These are phyloP conservation scores for Dactylonectria estremocensis DNA, from an alignment of 2,329 filamentous ascomycete genomes.

Conservation along the genomic window DNA sequence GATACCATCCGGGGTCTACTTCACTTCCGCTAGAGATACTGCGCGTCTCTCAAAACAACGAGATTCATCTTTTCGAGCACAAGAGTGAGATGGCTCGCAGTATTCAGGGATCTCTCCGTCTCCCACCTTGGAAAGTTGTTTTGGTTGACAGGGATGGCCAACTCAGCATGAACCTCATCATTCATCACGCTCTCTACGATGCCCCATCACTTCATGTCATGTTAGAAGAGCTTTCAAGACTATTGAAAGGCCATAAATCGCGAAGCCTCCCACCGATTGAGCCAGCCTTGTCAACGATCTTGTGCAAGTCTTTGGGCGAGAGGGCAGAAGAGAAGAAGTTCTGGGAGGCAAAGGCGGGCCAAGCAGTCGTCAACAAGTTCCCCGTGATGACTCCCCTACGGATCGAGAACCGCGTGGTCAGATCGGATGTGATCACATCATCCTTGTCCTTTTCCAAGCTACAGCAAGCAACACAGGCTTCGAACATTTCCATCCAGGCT, in stretches of 20 bases:
- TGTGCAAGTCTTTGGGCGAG: slow-evolving; percentile 52
- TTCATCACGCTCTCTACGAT: slow-evolving; percentile 91
- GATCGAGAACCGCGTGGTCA: slow-evolving; percentile 52
- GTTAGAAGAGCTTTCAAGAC: slow-evolving; percentile 68
- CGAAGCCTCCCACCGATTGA: slow-evolving; percentile 48
- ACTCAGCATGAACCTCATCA: slow-evolving; percentile 60
- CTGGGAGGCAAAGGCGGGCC: slow-evolving; percentile 73
- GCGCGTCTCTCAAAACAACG: not conserved
- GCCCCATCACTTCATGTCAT: slow-evolving; percentile 80
- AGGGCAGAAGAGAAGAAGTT: slow-evolving; percentile 64
- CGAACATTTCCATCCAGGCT: slow-evolving; percentile 82
- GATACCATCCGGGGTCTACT: slow-evolving; percentile 58
- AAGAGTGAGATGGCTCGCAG: slow-evolving; percentile 49
- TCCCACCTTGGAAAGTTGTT: slow-evolving; percentile 75
- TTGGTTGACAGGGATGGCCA: slow-evolving; percentile 55
- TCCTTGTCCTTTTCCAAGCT: slow-evolving; percentile 63
- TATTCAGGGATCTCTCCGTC: slow-evolving; percentile 62
- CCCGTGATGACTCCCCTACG: slow-evolving; percentile 80
- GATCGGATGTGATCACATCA: slow-evolving; percentile 53
- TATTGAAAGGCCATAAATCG: slow-evolving; percentile 44
- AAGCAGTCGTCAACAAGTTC: slow-evolving; percentile 77
- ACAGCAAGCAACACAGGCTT: slow-evolving; percentile 67
- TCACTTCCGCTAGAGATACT: slow-evolving; percentile 32
- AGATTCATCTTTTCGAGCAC: slow-evolving; percentile 57
- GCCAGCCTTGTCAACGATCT: slow-evolving; percentile 58